Conservation (phyloP, 768 basidiomycete genomes). For the Austroboletus eburneus region DNA sequence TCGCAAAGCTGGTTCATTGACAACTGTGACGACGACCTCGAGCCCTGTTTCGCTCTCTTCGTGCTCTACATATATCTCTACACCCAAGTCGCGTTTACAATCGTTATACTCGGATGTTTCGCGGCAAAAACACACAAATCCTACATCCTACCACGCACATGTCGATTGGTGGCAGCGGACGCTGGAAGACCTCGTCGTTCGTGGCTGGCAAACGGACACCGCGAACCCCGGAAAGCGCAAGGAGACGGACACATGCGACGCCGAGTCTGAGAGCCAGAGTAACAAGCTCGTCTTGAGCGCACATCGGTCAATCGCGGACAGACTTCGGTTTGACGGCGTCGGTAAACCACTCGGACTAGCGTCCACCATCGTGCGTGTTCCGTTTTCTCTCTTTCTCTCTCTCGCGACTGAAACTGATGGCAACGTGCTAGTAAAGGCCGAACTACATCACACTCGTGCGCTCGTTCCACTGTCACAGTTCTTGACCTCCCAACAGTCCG, state of each 20-base stretch:
- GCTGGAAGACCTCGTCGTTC: slow-evolving; percentile 55
- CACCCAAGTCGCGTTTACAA: slow-evolving; percentile 51
- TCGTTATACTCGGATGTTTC: slow-evolving; percentile 88
- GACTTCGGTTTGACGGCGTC: slow-evolving; percentile 58
- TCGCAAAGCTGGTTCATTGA: too few relatives aligned
- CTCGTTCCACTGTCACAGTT: slow-evolving; percentile 55
- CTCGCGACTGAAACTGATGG: slow-evolving; percentile 22
- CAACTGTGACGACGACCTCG: too few relatives aligned
- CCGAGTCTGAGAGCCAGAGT: slow-evolving; percentile 16
- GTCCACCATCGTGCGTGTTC: slow-evolving; percentile 64
- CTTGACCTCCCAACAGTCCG: slow-evolving; percentile 49
- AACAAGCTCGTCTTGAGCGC: slow-evolving; percentile 63
- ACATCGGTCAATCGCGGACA: slow-evolving; percentile 50
- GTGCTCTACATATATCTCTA: slow-evolving; percentile 26
- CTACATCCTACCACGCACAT: slow-evolving; percentile 74
- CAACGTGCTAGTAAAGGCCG: slow-evolving; percentile 59
- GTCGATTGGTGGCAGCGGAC: slow-evolving; percentile 84
- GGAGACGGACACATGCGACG: slow-evolving; percentile 5
- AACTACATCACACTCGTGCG: slow-evolving; percentile 45
- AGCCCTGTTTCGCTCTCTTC: slow-evolving; percentile 15
- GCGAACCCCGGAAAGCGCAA: slow-evolving; percentile 9
- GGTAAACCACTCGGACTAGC: slow-evolving; percentile 74
- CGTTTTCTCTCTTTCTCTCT: neutral
- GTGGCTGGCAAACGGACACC: slow-evolving; percentile 46
- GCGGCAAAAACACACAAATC: slow-evolving; percentile 79